Evolutionary conservation across 1,139 yeast species (phyloP), one percentile per base, ranked within the genome.

Genomic region (Tardiomyces depauwii): DNA sequence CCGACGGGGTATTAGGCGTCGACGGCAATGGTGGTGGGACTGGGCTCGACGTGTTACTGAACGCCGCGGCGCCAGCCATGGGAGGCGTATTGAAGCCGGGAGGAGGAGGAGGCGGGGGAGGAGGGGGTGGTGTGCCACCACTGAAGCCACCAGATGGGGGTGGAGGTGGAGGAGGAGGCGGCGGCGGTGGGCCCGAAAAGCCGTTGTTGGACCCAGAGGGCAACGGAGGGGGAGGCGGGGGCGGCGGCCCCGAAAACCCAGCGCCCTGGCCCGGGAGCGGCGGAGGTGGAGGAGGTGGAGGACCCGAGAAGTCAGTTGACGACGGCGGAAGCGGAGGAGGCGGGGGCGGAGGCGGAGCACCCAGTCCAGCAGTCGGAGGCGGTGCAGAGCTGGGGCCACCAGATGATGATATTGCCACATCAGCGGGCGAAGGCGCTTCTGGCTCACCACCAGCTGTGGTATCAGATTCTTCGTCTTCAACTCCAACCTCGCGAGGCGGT

Each of bases 271-370:
- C 14, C 2, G 45, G 18, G 12, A 43, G 47, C 11, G 61, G 58
- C 4, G 59, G 56, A 4, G 62, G 63, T 5, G 61, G 66, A 19
- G 68, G 65, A 1, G 67, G 63, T 3, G 67, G 59, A 9, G 60
- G 54, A 12, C 54, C 41, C 2, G 48, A 38, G 10, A 49, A 42
- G 3, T n/a, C n/a, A n/a, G n/a, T n/a, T n/a, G n/a, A n/a, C 14
- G 45, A 44, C 23, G 49, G 48, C 2, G 61, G 57, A n/a, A 55
- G 53, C 2, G 66, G 64, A 12, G 65, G 56, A 10, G 67, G 65
- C 21, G 67, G 66, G n/a, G 64, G 57, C 10, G 63, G 54, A 10
- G 61, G 58, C 19, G 62, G 55, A 7, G 25, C 25, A 7, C 25
- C 25, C 4, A 21, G 7, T 5, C 25, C 25, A 21, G 25, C 25